Percentiles rank a stretch among this genome's conserved stretches.
Conservation (phyloP, 2,329 filamentous ascomycete genomes). For the Leptographium flavum region DNA sequence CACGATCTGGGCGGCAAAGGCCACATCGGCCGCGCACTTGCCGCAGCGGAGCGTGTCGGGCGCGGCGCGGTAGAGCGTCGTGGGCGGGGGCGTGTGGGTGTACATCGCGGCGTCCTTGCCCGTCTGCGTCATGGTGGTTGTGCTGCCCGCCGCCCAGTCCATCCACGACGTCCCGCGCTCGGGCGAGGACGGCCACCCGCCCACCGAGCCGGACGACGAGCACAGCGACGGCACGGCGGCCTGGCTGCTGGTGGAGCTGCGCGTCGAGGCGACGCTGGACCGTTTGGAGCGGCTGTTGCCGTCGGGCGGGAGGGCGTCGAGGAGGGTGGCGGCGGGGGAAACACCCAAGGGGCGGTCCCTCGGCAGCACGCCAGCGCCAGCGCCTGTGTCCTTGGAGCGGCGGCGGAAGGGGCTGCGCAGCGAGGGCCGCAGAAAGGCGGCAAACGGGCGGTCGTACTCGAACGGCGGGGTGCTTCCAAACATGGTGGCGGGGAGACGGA, state of each 20-base stretch:
- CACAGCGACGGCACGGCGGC: conserved; percentile 10
- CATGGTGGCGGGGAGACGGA: neutral
- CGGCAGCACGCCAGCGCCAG: no score
- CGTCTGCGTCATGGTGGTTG: no score
- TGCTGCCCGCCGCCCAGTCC: no score
- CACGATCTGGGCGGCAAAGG: conserved; percentile 45
- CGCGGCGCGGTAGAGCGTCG: conserved; percentile 27
- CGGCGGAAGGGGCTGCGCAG: conserved; percentile 12
- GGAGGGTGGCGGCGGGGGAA: no score
- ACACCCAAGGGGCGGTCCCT: no score
- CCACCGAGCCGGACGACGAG: conserved; percentile 7
- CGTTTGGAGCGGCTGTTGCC: neutral
- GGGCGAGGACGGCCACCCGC: neutral
- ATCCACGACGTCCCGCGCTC: neutral
- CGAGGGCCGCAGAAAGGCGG: conserved; percentile 16
- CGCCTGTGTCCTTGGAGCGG: neutral
- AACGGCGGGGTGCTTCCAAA: neutral
- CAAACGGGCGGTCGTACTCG: conserved; percentile 8
- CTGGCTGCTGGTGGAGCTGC: neutral
- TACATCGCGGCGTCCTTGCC: no score
- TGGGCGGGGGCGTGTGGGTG: neutral
- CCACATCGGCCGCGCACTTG: conserved; percentile 45
- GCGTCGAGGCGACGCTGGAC: conserved; percentile 2
- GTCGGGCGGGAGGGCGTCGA: neutral
- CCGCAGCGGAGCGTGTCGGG: conserved; percentile 45